These are phyloP conservation scores for Aspergillus thermomutatus DNA, from an alignment of 2,329 filamentous ascomycete species.

Conservation along the genomic window DNA sequence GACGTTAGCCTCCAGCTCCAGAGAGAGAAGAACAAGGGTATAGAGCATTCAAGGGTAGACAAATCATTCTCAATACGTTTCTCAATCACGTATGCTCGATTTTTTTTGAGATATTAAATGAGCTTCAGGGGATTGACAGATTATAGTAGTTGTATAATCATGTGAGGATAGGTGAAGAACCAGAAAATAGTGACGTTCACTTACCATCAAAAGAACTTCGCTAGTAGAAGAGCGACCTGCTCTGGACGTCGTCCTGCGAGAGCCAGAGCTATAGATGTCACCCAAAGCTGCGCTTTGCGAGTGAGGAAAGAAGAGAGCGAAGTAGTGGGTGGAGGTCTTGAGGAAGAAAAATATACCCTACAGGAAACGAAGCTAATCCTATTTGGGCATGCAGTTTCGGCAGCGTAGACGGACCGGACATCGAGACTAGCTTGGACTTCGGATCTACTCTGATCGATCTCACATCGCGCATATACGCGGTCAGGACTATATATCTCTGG, in stretches of 20 bases:
- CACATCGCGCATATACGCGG: neutral
- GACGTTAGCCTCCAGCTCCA: slow-evolving; percentile 23
- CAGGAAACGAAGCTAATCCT: slow-evolving; percentile 7
- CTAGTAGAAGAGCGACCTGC: neutral
- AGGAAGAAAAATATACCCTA: slow-evolving; percentile 17
- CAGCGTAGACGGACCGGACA: neutral
- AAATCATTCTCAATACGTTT: slow-evolving; percentile 41
- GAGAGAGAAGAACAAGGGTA: slow-evolving; percentile 2
- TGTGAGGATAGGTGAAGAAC: slow-evolving; percentile 35
- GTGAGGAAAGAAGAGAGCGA: slow-evolving; percentile 10
- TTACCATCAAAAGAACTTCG: slow-evolving; percentile 29
- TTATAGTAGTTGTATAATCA: slow-evolving; percentile 65
- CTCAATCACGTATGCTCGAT: slow-evolving; percentile 40
- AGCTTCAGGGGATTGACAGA: slow-evolving; percentile 83
- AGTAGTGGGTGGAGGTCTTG: slow-evolving; percentile 10
- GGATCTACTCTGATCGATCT: neutral
- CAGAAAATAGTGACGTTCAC: slow-evolving; percentile 6
- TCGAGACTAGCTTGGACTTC: neutral
- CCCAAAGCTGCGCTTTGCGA: slow-evolving; percentile 1
- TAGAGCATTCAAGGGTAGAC: slow-evolving; percentile 9
- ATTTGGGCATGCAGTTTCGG: slow-evolving; percentile 1
- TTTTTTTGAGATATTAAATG: slow-evolving; percentile 34
- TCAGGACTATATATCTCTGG: neutral
- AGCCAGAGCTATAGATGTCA: slow-evolving; percentile 15
- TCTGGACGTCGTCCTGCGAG: slow-evolving; percentile 28